phyloP scores from a whole-genome alignment of 805 yeast genomes.

The Suhomyces pyralidae region DNA sequence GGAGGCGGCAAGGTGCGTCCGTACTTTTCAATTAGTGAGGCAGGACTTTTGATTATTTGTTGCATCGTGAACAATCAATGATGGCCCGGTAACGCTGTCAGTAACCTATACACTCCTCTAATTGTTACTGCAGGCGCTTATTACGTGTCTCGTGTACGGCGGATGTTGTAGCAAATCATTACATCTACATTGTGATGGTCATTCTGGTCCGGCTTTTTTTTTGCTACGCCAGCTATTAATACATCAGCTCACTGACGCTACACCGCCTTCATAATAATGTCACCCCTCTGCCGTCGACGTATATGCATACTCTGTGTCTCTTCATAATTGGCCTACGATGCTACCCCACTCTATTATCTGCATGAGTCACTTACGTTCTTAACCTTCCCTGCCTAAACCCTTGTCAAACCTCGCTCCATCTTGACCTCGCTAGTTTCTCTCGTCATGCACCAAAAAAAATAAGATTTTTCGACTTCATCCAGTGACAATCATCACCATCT shows the following conservation, averaged over 20 bases:
- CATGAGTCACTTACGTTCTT: not conserved
- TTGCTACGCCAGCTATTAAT: not conserved
- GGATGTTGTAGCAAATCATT: not conserved
- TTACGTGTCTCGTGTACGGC: not conserved
- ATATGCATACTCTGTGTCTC: not conserved
- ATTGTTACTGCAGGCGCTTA: not conserved
- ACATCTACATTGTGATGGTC: not conserved
- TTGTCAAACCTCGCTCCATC: not conserved
- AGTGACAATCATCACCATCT: not conserved
- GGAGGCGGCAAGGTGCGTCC: not conserved
- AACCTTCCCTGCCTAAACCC: not conserved
- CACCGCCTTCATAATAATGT: not conserved
- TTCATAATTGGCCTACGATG: not conserved
- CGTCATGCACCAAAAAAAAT: not conserved
- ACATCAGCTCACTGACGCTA: not conserved
- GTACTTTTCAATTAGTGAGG: not conserved
- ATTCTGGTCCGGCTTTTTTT: not conserved
- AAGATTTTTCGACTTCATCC: not conserved
- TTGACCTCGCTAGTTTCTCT: not conserved
- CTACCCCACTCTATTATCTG: not conserved
- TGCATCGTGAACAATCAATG: not conserved
- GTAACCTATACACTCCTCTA: not conserved
- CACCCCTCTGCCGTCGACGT: not conserved
- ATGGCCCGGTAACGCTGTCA: not conserved
- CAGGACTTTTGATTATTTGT: not conserved